Evolutionary conservation across 2,329 filamentous ascomycete species (phyloP).

Genomic region (Penicillium janthinellum): DNA sequence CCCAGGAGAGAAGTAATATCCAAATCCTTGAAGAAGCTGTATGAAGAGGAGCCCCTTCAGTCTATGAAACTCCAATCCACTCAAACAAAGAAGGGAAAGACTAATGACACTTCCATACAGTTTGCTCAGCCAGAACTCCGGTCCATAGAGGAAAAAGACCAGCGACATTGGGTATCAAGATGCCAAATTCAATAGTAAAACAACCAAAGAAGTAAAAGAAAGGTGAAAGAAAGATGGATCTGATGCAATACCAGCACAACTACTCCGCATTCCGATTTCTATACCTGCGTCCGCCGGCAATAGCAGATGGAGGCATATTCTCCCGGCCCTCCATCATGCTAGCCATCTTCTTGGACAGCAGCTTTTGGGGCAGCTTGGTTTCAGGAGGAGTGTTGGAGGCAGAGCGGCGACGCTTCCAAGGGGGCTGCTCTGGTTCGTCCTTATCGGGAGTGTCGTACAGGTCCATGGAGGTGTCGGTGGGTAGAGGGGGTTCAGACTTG

Average conservation of each 20-base stretch:
- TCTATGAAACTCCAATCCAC: conserved; percentile 5
- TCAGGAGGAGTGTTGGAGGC: conserved; percentile 28
- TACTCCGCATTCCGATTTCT: conserved; percentile 34
- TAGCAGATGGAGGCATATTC: conserved; percentile 40
- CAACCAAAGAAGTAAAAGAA: conserved; percentile 8
- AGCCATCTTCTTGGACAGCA: conserved; percentile 41
- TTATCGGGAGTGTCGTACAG: conserved; percentile 22
- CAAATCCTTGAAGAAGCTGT: conserved; percentile 4
- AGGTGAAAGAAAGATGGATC: conserved; percentile 8
- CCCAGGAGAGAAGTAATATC: neutral
- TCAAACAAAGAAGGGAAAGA: conserved; percentile 15
- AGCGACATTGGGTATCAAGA: conserved; percentile 31
- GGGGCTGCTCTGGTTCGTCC: conserved; percentile 29
- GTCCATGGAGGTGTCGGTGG: conserved; percentile 5
- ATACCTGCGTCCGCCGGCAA: conserved; percentile 32
- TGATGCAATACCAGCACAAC: neutral
- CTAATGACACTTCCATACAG: conserved; percentile 13
- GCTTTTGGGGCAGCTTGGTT: conserved; percentile 48
- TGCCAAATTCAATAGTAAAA: conserved; percentile 11
- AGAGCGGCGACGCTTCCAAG: conserved; percentile 34
- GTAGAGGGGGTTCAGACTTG: conserved; percentile 17
- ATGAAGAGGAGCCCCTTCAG: conserved; percentile 1
- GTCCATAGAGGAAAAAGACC: conserved; percentile 20
- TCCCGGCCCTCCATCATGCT: conserved; percentile 50
- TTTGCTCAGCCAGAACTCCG: conserved; percentile 25